phyloP scores from a whole-genome alignment of 306 rosid species.

The Acmispon strigosus region DNA sequence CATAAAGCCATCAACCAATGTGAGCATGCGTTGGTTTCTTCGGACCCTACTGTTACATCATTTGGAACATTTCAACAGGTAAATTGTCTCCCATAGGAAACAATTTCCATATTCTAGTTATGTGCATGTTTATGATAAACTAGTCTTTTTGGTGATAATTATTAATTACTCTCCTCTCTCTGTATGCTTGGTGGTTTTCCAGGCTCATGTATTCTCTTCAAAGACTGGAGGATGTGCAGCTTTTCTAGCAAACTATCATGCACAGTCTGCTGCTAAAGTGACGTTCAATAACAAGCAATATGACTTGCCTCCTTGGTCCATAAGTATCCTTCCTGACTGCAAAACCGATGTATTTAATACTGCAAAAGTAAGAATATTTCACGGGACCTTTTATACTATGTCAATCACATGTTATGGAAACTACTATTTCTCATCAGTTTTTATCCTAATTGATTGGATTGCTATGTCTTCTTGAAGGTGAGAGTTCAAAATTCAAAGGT shows the following conservation, averaged over 20 bases:
- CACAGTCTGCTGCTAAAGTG: conserved; percentile 51
- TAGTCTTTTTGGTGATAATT: background rate
- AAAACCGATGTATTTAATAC: conserved; percentile 62
- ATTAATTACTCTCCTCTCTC: background rate
- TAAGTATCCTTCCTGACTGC: conserved; percentile 97
- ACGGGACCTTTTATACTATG: background rate
- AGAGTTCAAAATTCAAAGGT: conserved; percentile 54
- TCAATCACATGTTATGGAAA: background rate
- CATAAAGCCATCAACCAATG: conserved; percentile 71
- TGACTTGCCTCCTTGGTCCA: conserved; percentile 92
- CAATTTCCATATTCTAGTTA: background rate
- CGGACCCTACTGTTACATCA: conserved; percentile 64
- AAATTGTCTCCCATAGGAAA: conserved; percentile 15
- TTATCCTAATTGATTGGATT: conserved; percentile 17
- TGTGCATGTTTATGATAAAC: background rate
- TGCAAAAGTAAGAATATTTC: conserved; percentile 57
- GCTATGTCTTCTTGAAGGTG: conserved; percentile 48
- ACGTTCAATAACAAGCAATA: conserved; percentile 59
- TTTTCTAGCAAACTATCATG: conserved; percentile 71
- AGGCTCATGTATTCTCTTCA: conserved; percentile 80
- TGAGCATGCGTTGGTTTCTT: conserved; percentile 76
- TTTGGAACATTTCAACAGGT: conserved; percentile 78
- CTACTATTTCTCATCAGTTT: background rate
- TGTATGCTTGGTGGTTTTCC: conserved; percentile 27
- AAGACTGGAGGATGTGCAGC: conserved; percentile 68